Conservation (phyloP, 1,284 basidiomycete genomes). For the Mycosarcoma maydis region DNA sequence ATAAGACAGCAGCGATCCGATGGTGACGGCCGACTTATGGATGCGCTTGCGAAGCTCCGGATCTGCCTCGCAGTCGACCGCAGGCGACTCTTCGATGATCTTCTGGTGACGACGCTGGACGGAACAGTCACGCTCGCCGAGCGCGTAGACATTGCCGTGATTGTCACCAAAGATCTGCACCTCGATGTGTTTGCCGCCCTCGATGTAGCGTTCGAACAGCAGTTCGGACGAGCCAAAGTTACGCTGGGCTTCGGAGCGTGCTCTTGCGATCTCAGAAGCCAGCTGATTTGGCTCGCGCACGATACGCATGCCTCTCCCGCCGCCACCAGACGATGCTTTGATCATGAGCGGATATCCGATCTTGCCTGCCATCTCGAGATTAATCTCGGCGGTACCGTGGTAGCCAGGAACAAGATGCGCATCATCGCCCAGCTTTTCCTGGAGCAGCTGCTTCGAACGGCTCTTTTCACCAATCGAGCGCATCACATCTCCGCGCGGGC, state of each 20-base stretch:
- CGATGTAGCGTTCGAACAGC: slow-evolving; percentile 76
- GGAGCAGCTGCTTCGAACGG: slow-evolving; percentile 69
- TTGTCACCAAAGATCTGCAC: slow-evolving; percentile 79
- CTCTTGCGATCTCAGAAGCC: not conserved
- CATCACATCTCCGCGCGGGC: slow-evolving; percentile 73
- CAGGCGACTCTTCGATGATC: slow-evolving; percentile 76
- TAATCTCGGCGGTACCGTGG: slow-evolving; percentile 67
- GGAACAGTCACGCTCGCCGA: slow-evolving; percentile 74
- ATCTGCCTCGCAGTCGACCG: slow-evolving; percentile 39
- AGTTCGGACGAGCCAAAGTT: slow-evolving; percentile 71
- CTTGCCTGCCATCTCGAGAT: slow-evolving; percentile 70
- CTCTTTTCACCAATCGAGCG: slow-evolving; percentile 75
- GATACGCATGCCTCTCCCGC: slow-evolving; percentile 77
- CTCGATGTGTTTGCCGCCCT: slow-evolving; percentile 68
- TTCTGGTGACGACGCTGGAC: slow-evolving; percentile 73
- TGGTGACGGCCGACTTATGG: not conserved
- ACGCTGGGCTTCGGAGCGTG: not conserved
- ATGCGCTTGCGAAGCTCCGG: slow-evolving; percentile 1
- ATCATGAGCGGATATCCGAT: slow-evolving; percentile 76
- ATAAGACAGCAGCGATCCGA: slow-evolving; percentile 67
- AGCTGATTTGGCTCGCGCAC: slow-evolving; percentile 71
- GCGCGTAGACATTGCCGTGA: slow-evolving; percentile 71
- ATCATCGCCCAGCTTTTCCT: not conserved
- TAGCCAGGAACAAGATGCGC: not conserved
- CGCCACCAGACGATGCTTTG: slow-evolving; percentile 78